Conservation (phyloP, 192 early-diverging fungal genomes). For the Glomus cerebriforme region DNA sequence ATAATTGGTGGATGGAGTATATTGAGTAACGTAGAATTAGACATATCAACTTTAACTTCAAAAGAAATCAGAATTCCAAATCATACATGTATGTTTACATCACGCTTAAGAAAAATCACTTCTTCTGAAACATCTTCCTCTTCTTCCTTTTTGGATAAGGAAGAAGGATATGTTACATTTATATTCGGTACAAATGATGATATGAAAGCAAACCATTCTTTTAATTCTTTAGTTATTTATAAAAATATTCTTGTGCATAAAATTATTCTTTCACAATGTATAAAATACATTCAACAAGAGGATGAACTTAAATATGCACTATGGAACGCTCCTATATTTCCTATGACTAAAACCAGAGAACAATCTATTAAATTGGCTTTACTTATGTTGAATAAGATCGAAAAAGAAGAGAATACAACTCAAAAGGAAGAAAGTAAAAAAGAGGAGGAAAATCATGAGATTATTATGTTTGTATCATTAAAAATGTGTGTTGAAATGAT, state of each 20-base stretch:
- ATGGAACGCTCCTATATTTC: constrained; percentile 15
- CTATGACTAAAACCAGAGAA: background rate
- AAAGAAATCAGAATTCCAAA: constrained; percentile 21
- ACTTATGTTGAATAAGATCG: background rate
- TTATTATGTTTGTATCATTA: background rate
- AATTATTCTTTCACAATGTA: background rate
- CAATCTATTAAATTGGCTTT: constrained; percentile 1
- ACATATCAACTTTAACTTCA: background rate
- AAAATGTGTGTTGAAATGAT: constrained; percentile 7
- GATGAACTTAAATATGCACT: background rate
- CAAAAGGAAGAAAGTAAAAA: background rate
- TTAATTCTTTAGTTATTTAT: background rate
- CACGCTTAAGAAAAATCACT: constrained; percentile 13
- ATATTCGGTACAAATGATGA: constrained; percentile 43
- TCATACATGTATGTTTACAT: constrained; percentile 42
- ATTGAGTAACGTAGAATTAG: background rate
- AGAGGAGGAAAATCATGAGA: background rate
- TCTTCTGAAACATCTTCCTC: background rate
- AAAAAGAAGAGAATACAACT: background rate
- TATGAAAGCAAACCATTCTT: constrained; percentile 34
- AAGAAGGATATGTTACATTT: constrained; percentile 43
- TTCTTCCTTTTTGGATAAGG: background rate
- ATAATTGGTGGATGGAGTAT: background rate
- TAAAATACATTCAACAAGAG: background rate
- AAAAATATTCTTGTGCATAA: constrained; percentile 1